A percentile compares a stretch with the other conserved stretches of the same genome.
Conservation (phyloP, 768 basidiomycete genomes). For the Neoboletus magnificus region DNA sequence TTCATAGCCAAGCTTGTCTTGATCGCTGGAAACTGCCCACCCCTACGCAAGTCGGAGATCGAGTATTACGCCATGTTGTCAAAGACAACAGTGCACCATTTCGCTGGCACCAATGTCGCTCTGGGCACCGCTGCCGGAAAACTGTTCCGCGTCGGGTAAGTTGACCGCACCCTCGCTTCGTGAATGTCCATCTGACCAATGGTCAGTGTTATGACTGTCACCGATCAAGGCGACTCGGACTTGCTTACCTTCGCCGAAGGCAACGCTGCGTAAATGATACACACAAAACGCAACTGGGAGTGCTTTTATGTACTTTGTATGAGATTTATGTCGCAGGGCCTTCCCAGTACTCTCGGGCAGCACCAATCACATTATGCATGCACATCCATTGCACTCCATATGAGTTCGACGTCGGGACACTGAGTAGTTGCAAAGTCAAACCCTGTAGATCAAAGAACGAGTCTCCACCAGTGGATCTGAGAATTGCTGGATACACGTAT, state of each 20-base stretch:
- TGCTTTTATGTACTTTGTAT: slow-evolving; percentile 3
- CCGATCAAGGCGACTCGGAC: slow-evolving; percentile 95
- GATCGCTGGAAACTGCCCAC: slow-evolving; percentile 98
- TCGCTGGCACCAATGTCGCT: slow-evolving; percentile 94
- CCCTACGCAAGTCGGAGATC: slow-evolving; percentile 97
- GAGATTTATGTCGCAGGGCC: background rate
- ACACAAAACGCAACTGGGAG: background rate
- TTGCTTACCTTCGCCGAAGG: slow-evolving; percentile 84
- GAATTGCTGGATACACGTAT: background rate
- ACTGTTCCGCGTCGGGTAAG: slow-evolving; percentile 96
- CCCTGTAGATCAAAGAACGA: background rate
- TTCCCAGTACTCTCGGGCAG: background rate
- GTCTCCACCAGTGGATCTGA: too few species aligned
- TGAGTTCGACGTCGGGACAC: background rate
- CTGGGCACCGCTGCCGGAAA: slow-evolving; percentile 99
- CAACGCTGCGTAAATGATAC: slow-evolving; percentile 53
- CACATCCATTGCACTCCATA: background rate
- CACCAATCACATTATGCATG: slow-evolving; percentile 1
- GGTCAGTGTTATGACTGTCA: slow-evolving; percentile 91
- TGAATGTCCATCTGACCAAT: slow-evolving; percentile 5
- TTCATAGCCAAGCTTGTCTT: slow-evolving; percentile 91
- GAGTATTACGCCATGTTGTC: slow-evolving; percentile 99
- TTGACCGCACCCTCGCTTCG: slow-evolving; percentile 1
- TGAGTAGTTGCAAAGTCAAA: background rate
- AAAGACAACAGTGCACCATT: slow-evolving; percentile 98